A percentile compares a stretch with the other conserved stretches of the same genome.
Conservation (phyloP, 805 yeast genomes). For the Saturnispora galanensis region DNA sequence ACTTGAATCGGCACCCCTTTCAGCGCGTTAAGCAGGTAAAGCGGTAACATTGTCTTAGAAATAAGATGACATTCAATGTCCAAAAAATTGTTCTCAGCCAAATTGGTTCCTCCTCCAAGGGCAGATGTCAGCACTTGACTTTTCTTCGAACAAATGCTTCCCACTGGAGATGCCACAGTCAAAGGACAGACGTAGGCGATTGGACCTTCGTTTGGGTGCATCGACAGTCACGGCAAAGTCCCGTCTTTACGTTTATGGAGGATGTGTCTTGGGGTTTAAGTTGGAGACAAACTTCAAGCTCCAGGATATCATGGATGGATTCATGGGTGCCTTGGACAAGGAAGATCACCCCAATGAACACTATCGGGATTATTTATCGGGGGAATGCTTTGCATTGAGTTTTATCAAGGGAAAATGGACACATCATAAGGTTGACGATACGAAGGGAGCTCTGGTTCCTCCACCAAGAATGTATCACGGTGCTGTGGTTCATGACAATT, state of each 20-base stretch:
- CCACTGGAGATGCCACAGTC: constrained; percentile 46
- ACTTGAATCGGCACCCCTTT: constrained; percentile 81
- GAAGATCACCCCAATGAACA: background rate
- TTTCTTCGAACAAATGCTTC: constrained; percentile 55
- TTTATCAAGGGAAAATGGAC: constrained; percentile 52
- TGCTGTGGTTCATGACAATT: constrained; percentile 38
- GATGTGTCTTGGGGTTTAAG: constrained; percentile 49
- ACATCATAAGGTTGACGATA: constrained; percentile 26
- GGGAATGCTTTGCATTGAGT: constrained; percentile 53
- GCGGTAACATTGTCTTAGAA: constrained; percentile 55
- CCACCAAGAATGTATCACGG: constrained; percentile 52
- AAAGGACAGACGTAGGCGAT: constrained; percentile 40
- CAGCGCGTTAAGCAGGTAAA: constrained; percentile 82
- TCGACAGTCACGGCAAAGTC: constrained; percentile 50
- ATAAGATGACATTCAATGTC: background rate
- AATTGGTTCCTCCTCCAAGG: background rate
- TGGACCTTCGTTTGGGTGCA: constrained; percentile 62
- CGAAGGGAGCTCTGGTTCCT: constrained; percentile 20
- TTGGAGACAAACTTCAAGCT: constrained; percentile 30
- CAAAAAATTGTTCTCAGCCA: no score
- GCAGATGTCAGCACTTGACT: constrained; percentile 51
- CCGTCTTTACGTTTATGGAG: constrained; percentile 57
- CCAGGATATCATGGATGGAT: constrained; percentile 30
- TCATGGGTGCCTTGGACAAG: constrained; percentile 21
- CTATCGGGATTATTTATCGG: constrained; percentile 36